Percentiles rank a stretch among this genome's conserved stretches.
Evolutionary conservation across 2,329 filamentous ascomycete species (phyloP).

Genomic region (Apiospora arundinis): DNA sequence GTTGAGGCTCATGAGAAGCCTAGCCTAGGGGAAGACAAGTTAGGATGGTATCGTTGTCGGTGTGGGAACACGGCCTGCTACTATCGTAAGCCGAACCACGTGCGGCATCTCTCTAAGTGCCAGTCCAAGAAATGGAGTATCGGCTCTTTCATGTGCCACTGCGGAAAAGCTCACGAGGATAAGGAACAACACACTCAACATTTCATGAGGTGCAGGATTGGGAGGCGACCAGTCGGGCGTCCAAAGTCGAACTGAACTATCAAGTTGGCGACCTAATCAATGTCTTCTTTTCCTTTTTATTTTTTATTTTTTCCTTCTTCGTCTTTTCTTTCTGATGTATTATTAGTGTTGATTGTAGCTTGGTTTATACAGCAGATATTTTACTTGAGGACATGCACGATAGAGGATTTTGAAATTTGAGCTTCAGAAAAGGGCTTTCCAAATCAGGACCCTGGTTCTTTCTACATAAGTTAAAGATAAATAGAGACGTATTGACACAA

Average conservation of each 20-base stretch:
- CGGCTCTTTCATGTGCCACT: neutral
- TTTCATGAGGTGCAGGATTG: neutral
- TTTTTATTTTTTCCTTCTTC: no score
- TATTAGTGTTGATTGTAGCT: no score
- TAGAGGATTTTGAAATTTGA: no score
- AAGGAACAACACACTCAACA: neutral
- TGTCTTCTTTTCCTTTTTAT: no score
- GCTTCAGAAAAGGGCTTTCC: no score
- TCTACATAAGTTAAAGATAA: no score
- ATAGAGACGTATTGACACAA: no score
- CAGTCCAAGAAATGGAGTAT: neutral
- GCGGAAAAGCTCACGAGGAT: neutral
- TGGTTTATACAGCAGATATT: no score
- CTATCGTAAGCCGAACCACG: neutral
- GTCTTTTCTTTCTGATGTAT: no score
- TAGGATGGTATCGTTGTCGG: neutral
- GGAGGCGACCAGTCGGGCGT: neutral
- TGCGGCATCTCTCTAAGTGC: neutral
- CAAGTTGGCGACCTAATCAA: no score
- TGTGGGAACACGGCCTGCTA: neutral
- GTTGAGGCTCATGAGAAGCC: neutral
- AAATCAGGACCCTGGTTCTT: no score
- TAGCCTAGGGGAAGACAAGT: neutral
- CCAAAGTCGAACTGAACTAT: neutral
- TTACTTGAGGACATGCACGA: no score